Base-by-base conservation (phyloP, 208 protist genomes). In the Acanthamoeba royreba region DNA sequence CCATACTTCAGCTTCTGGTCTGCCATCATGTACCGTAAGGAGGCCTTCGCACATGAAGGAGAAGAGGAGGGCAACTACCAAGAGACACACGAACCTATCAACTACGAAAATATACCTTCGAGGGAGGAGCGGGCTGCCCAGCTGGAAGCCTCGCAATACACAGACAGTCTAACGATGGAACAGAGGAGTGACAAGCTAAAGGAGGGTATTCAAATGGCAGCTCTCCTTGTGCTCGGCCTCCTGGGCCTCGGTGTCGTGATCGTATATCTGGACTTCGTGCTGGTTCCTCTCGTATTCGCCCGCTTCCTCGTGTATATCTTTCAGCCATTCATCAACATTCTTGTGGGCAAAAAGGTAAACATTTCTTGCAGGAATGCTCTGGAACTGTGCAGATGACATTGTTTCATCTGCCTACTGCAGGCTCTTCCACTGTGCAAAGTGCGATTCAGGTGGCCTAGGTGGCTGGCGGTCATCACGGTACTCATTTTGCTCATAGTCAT, bases 311-410 rank as follows among this genome's bases (percentile, higher is more conserved):
- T 87, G 31, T 87, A 87, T 45, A 87, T 87, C 42, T 87, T 87
- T 35, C 77, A 87, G 15, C 77, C 77, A 25, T 87, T 87, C 42
- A 87, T 87, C 43, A 87, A 87, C 47, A 13, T 87, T 13, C 47
- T 87, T 31, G 77, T 87, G 8, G 77, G 77, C 43, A 87, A 87
- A 45, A 87, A 87, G 63, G 63, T 74, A 43, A 13, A n/a, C n/a
- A n/a, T n/a, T n/a, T n/a, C n/a, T n/a, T n/a, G n/a, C n/a, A n/a
- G n/a, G n/a, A n/a, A n/a, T n/a, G n/a, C n/a, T n/a, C n/a, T n/a
- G n/a, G n/a, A n/a, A n/a, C n/a, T n/a, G n/a, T n/a, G n/a, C n/a
- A n/a, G n/a, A n/a, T n/a, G n/a, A n/a, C n/a, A n/a, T n/a, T n/a
- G n/a, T n/a, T n/a, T n/a, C n/a, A n/a, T n/a, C n/a, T n/a, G n/a